Conservation (phyloP, 805 yeast species). For the Metschnikowia noctiluminum region DNA sequence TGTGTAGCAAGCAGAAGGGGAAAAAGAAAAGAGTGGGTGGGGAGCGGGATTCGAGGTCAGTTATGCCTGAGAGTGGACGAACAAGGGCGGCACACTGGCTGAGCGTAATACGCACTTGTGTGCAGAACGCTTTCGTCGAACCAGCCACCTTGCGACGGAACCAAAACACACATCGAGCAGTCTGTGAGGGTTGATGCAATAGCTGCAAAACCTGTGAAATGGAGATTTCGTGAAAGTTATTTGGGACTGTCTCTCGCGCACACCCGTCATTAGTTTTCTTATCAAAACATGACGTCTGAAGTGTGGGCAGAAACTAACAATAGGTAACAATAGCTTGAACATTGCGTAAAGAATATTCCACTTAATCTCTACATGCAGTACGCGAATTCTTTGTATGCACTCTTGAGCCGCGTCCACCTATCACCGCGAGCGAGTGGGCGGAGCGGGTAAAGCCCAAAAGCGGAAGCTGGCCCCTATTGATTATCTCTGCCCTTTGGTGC, state of each 20-base stretch:
- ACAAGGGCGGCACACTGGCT: neutral
- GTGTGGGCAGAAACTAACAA: no score
- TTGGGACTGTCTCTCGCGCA: no score
- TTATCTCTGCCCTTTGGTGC: no score
- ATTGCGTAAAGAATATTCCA: constrained; percentile 6
- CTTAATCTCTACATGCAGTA: neutral
- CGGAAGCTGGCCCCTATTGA: neutral
- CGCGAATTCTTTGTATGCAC: neutral
- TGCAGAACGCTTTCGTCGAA: constrained; percentile 3
- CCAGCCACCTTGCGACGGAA: constrained; percentile 8
- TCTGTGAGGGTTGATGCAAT: no score
- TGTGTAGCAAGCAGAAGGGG: no score
- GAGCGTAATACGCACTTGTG: neutral
- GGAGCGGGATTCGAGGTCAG: neutral
- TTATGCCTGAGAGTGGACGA: neutral
- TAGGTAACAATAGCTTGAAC: no score
- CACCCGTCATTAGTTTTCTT: no score
- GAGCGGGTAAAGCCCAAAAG: constrained; percentile 1
- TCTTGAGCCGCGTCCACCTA: neutral
- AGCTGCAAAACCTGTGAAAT: no score
- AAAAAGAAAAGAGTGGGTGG: neutral
- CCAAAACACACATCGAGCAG: no score
- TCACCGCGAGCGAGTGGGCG: neutral
- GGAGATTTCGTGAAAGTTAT: no score
- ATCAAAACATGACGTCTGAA: no score